Evolutionary conservation across 202 grass and related monocot genomes (phyloP).

Genomic region (Brachypodium distachyon): DNA sequence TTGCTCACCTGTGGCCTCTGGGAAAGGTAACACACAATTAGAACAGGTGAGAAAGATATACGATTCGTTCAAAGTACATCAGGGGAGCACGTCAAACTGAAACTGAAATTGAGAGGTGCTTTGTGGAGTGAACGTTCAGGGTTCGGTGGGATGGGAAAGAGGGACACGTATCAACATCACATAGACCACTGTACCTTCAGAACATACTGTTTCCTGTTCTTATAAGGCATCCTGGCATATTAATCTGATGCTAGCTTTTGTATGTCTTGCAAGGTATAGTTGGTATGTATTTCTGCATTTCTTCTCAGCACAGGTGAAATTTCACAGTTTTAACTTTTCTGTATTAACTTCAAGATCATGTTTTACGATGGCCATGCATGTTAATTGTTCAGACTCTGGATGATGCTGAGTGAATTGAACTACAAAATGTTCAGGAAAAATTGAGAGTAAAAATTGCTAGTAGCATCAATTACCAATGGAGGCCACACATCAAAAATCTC

Average conservation of each 20-base stretch:
- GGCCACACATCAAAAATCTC: not conserved
- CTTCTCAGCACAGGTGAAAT: not conserved
- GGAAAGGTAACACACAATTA: not conserved
- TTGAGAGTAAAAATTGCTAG: not conserved
- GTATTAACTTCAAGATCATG: not conserved
- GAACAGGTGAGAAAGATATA: not conserved
- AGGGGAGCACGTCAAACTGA: not conserved
- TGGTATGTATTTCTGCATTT: not conserved
- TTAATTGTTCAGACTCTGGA: not conserved
- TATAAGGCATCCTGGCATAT: not conserved
- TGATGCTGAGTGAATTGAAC: not conserved
- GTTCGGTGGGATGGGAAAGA: not conserved
- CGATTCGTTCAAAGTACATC: not conserved
- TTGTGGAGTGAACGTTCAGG: not conserved
- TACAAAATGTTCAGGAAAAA: not conserved
- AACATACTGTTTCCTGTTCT: not conserved
- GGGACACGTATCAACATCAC: not conserved
- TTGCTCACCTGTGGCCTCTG: slow-evolving; percentile 39
- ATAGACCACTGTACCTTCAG: not conserved
- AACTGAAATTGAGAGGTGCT: slow-evolving; percentile 22
- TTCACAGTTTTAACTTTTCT: not conserved
- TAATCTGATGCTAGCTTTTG: not conserved
- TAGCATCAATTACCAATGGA: not conserved
- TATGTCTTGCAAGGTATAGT: not conserved
- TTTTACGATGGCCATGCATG: not conserved